Conservation (phyloP, 495 filamentous ascomycete species). For the Glutinoglossum americanum region DNA sequence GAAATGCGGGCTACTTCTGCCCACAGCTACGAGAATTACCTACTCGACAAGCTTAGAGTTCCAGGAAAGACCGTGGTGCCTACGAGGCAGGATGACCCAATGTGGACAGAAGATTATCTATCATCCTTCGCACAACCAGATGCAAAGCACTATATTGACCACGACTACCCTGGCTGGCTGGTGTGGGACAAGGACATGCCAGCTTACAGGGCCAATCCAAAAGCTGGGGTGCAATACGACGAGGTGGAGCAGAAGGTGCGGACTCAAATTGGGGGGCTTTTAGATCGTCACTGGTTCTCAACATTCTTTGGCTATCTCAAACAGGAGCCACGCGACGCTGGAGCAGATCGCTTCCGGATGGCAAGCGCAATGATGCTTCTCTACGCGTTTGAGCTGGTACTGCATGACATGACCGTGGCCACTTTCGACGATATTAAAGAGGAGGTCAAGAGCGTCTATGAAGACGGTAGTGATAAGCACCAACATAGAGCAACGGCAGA, state of each 20-base stretch:
- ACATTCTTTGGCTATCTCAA: conserved; percentile 84
- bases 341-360: conserved; percentile 72
- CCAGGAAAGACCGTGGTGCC: conserved; percentile 51
- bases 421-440: conserved; percentile 79
- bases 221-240: conserved; percentile 57
- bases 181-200: conserved; percentile 77
- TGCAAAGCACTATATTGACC: conserved; percentile 73
- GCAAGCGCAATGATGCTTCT: conserved; percentile 66
- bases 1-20: conserved; percentile 68
- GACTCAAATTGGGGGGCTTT: conserved; percentile 55
- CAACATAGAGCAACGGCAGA: conserved; percentile 92
- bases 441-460: conserved; percentile 49
- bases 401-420: conserved; percentile 46
- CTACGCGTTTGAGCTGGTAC: conserved; percentile 72
- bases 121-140: conserved; percentile 57
- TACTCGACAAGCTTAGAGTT: conserved; percentile 52
- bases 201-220: conserved; percentile 47
- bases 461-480: conserved; percentile 91
- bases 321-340: conserved; percentile 77
- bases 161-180: conserved; percentile 90
- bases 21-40: conserved; percentile 69
- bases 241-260: conserved; percentile 54
- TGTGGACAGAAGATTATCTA: conserved; percentile 60
- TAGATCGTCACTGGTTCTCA: conserved; percentile 70
- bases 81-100: conserved; percentile 47